A percentile compares a stretch with the other conserved stretches of the same genome.
These are phyloP conservation scores for Fusarium decemcellulare DNA, from an alignment of 2,329 filamentous ascomycete genomes.

Conservation along the genomic window DNA sequence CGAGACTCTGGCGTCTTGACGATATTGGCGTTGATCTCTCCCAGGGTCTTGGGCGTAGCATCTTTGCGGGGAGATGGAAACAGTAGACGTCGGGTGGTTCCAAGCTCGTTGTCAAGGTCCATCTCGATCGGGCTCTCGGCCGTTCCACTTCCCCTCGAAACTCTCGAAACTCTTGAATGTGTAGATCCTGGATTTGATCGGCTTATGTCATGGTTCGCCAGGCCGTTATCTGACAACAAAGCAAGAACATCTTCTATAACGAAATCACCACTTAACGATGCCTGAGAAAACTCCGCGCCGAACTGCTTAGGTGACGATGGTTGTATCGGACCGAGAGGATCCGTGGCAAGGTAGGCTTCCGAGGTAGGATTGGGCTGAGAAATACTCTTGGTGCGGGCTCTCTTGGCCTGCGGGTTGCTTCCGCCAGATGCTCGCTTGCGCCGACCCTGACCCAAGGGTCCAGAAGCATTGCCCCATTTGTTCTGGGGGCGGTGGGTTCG, in stretches of 20 bases:
- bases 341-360: conserved; percentile 68
- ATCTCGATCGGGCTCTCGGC: conserved; percentile 70
- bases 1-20: conserved; percentile 60
- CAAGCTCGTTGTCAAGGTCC: conserved; percentile 63
- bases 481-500: conserved; percentile 86
- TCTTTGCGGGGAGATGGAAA: conserved; percentile 84
- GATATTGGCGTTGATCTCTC: conserved; percentile 69
- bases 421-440: conserved; percentile 63
- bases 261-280: conserved; percentile 20
- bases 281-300: conserved; percentile 32
- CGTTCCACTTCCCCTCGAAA: conserved; percentile 68
- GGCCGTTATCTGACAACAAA: conserved; percentile 9
- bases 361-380: conserved; percentile 62
- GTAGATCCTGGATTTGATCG: conserved; percentile 58
- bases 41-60: conserved; percentile 72
- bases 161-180: conserved; percentile 69
- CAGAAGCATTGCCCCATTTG: conserved; percentile 81
- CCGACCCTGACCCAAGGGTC: conserved; percentile 65
- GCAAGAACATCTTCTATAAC: conserved; percentile 20
- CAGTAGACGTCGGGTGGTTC: conserved; percentile 76
- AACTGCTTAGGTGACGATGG: conserved; percentile 50
- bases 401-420: conserved; percentile 61
- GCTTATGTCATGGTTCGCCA: conserved; percentile 29
- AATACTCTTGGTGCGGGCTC: conserved; percentile 64
- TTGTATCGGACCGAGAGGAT: conserved; percentile 65